These are phyloP conservation scores for Aspergillus pseudoterreus DNA, from an alignment of 2,329 filamentous ascomycete genomes.

Conservation along the genomic window DNA sequence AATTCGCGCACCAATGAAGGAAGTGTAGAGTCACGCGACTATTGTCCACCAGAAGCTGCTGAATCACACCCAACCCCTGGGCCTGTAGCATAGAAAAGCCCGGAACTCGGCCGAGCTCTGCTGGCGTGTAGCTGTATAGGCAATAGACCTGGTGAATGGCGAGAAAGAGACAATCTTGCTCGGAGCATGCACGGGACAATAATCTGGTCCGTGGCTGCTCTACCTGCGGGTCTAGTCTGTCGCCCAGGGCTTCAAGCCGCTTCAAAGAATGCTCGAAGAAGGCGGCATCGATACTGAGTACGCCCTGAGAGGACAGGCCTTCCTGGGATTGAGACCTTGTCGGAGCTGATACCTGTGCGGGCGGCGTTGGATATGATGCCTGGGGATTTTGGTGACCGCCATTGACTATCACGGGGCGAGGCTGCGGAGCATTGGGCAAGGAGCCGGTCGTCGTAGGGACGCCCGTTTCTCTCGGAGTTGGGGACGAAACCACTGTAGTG, in stretches of 20 bases:
- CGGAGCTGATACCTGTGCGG: too few species aligned
- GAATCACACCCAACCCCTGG: constrained; percentile 35
- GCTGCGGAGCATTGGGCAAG: background rate
- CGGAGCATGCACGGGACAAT: constrained; percentile 54
- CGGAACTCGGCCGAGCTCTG: constrained; percentile 35
- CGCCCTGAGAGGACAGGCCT: too few species aligned
- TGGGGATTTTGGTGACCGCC: too few species aligned
- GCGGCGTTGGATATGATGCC: too few species aligned
- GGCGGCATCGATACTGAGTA: background rate
- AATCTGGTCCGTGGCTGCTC: constrained; percentile 49
- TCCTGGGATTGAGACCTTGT: too few species aligned
- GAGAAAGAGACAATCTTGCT: constrained; percentile 61
- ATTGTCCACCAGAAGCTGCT: constrained; percentile 47
- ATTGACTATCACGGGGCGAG: too few species aligned
- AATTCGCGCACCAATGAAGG: constrained; percentile 46
- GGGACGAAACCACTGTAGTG: background rate
- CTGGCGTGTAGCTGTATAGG: constrained; percentile 45
- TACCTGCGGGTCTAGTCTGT: constrained; percentile 13
- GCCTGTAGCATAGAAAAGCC: constrained; percentile 28
- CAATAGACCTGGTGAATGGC: constrained; percentile 65
- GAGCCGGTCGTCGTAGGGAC: background rate
- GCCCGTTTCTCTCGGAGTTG: background rate
- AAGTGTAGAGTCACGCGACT: constrained; percentile 35
- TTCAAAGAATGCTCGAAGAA: constrained; percentile 7
- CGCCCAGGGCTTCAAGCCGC: constrained; percentile 18